Conservation (phyloP, 108 stramenopile species). For the Bacterosira constricta region DNA sequence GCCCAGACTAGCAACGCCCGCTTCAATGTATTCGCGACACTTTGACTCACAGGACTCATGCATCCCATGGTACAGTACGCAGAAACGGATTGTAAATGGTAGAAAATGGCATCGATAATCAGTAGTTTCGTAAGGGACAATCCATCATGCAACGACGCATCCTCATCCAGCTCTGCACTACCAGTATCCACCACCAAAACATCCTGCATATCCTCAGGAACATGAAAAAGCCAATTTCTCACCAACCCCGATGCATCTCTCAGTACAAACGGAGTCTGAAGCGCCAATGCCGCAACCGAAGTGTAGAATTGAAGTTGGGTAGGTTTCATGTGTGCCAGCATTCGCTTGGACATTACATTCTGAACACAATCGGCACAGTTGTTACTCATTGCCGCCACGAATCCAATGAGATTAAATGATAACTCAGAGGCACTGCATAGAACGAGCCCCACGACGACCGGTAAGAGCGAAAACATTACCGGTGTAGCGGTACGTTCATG, state of each 20-base stretch:
- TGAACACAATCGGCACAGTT: constrained; percentile 59
- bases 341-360: constrained; percentile 53
- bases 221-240: neutral
- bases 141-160: neutral
- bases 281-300: constrained; percentile 39
- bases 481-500: constrained; percentile 41
- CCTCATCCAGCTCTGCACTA: neutral
- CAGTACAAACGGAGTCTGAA: constrained; percentile 46
- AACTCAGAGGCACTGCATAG: constrained; percentile 47
- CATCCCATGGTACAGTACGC: constrained; percentile 53
- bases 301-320: constrained; percentile 58
- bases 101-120: constrained; percentile 47
- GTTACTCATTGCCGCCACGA: constrained; percentile 49
- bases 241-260: constrained; percentile 19
- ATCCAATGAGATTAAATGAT: constrained; percentile 43
- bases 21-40: constrained; percentile 50
- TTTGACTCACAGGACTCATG: constrained; percentile 44
- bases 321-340: constrained; percentile 46
- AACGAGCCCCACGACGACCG: constrained; percentile 47
- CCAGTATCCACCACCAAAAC: neutral
- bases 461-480: constrained; percentile 43
- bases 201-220: neutral
- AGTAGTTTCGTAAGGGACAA: constrained; percentile 29
- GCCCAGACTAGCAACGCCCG: constrained; percentile 46
- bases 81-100: constrained; percentile 53